Conservation (phyloP, 78 protist species). For the Pelomyxa schiedti region DNA sequence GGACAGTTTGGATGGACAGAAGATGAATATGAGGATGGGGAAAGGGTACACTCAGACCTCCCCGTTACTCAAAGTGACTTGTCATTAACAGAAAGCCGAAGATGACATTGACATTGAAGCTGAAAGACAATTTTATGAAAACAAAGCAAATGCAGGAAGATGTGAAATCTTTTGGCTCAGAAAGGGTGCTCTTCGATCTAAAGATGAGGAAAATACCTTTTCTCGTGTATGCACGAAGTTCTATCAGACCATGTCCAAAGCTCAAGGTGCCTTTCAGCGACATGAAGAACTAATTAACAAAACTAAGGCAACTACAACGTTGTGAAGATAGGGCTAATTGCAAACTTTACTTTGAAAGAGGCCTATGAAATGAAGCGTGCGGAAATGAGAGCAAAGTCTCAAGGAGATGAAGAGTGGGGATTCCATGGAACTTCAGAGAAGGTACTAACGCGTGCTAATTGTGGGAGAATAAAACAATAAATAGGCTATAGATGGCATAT, state of each 20-base stretch:
- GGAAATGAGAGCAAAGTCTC: background rate
- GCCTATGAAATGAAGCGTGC: background rate
- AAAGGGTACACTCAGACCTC: too few relatives aligned
- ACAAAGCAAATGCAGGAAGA: too few relatives aligned
- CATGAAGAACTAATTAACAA: too few relatives aligned
- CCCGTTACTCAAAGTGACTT: too few relatives aligned
- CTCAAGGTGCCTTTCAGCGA: too few relatives aligned
- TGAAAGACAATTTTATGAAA: too few relatives aligned
- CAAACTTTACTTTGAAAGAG: background rate
- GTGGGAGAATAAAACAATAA: background rate
- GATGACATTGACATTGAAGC: too few relatives aligned
- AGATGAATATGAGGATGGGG: conserved; percentile 6
- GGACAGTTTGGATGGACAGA: conserved; percentile 14
- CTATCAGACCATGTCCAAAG: conserved; percentile 5
- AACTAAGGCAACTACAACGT: background rate
- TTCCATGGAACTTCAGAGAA: background rate
- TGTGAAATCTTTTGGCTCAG: too few relatives aligned
- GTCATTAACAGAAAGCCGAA: too few relatives aligned
- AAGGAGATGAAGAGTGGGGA: conserved; percentile 1
- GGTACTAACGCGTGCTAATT: background rate
- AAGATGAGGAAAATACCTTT: background rate
- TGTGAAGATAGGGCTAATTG: background rate
- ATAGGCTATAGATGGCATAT: background rate
- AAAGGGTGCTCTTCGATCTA: background rate
- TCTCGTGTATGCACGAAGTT: background rate